phyloP scores from a whole-genome alignment of 768 basidiomycete genomes.

The Arthromyces matolae region DNA sequence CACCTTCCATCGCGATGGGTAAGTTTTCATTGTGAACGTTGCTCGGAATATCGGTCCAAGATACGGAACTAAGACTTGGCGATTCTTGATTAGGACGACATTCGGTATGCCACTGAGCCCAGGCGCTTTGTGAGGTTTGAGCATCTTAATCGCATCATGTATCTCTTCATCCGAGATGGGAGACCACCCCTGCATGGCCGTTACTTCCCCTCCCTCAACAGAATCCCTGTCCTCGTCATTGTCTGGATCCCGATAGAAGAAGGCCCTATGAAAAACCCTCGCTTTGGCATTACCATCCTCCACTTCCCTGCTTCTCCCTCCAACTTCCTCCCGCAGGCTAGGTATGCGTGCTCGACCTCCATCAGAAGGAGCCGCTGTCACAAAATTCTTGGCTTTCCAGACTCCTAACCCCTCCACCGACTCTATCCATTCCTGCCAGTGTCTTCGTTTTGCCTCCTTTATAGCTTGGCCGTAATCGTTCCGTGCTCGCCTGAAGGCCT shows the following conservation, averaged over 20 bases:
- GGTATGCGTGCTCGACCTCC: background rate
- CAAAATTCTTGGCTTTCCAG: background rate
- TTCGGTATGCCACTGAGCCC: slow-evolving; percentile 19
- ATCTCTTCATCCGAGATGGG: slow-evolving; percentile 26
- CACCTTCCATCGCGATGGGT: slow-evolving; percentile 23
- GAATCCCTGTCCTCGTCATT: too few relatives aligned
- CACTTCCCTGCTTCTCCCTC: background rate
- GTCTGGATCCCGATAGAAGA: slow-evolving; percentile 24
- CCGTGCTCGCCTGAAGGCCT: slow-evolving; percentile 5
- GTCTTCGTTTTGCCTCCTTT: slow-evolving; percentile 17
- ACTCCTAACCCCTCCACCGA: too few relatives aligned
- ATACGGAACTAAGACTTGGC: slow-evolving; percentile 19
- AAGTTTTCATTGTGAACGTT: slow-evolving; percentile 20
- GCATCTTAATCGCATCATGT: slow-evolving; percentile 15
- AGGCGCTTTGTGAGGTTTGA: slow-evolving; percentile 33
- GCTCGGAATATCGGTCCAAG: slow-evolving; percentile 27
- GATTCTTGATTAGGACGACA: slow-evolving; percentile 24
- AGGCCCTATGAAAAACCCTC: slow-evolving; percentile 15
- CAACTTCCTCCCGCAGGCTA: background rate
- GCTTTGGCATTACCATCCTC: slow-evolving; percentile 25
- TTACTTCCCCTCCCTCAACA: slow-evolving; percentile 5
- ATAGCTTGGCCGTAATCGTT: slow-evolving; percentile 17
- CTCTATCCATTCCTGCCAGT: slow-evolving; percentile 29
- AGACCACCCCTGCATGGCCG: slow-evolving; percentile 22
- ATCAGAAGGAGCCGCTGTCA: background rate